Conservation (phyloP, 2,329 filamentous ascomycete species). For the Seiridium unicorne region DNA sequence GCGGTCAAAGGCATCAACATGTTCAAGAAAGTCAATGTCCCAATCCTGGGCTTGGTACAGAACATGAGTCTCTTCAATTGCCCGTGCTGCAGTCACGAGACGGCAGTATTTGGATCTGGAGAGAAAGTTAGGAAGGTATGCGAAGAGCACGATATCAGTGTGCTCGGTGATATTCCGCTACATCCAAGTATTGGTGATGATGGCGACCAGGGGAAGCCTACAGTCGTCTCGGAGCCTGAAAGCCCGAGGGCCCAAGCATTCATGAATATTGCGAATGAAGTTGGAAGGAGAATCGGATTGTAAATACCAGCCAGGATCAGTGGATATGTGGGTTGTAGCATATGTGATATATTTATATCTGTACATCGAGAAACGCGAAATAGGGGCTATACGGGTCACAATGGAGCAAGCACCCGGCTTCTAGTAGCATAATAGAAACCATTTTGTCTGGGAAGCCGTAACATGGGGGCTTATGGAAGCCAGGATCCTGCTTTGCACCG, state of each 20-base stretch:
- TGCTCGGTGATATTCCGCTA: slow-evolving; percentile 85
- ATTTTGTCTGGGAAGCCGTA: not conserved
- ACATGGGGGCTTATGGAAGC: not conserved
- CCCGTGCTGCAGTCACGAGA: slow-evolving; percentile 72
- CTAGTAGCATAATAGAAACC: too few relatives aligned
- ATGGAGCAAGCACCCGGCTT: too few relatives aligned
- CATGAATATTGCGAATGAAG: slow-evolving; percentile 61
- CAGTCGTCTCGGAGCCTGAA: slow-evolving; percentile 80
- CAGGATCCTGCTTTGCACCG: slow-evolving; percentile 14
- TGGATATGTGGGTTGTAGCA: not conserved
- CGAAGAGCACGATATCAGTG: slow-evolving; percentile 67
- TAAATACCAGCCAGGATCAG: slow-evolving; percentile 9
- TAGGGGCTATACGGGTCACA: too few relatives aligned
- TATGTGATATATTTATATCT: not conserved
- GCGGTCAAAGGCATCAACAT: slow-evolving; percentile 89
- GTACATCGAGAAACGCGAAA: too few relatives aligned
- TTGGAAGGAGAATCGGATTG: slow-evolving; percentile 46
- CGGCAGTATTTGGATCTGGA: slow-evolving; percentile 70
- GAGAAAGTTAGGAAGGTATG: slow-evolving; percentile 69
- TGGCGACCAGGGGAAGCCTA: slow-evolving; percentile 83
- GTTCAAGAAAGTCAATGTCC: slow-evolving; percentile 82
- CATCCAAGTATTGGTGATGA: slow-evolving; percentile 85
- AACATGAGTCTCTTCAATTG: slow-evolving; percentile 89
- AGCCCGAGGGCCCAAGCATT: slow-evolving; percentile 74
- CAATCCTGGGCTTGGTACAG: slow-evolving; percentile 82